Evolutionary conservation across 768 basidiomycete species (phyloP).

Genomic region (Phanerodontia chrysosporium): DNA sequence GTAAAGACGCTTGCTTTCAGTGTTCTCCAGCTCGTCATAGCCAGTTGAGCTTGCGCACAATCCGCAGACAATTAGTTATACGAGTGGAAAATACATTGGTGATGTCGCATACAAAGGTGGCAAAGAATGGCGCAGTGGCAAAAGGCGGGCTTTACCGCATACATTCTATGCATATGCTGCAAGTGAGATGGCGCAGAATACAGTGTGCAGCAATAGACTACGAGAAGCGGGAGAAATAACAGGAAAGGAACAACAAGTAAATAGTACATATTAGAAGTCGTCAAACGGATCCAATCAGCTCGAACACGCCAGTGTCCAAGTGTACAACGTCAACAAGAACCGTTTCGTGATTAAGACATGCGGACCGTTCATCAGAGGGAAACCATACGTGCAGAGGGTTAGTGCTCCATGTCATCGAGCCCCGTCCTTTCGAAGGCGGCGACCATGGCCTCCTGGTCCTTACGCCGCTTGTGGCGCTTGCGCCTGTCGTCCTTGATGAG

Average conservation of each 20-base stretch:
- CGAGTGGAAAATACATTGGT: background rate
- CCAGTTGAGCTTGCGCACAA: background rate
- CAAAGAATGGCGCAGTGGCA: background rate
- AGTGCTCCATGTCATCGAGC: slow-evolving; percentile 23
- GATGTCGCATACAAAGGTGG: background rate
- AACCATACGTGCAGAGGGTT: background rate
- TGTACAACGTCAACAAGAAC: background rate
- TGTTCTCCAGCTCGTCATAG: background rate
- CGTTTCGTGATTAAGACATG: background rate
- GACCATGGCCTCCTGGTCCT: slow-evolving; percentile 80
- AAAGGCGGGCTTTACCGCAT: background rate
- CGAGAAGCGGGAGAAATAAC: background rate
- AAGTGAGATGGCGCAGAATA: background rate
- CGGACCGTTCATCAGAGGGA: background rate
- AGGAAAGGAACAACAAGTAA: background rate
- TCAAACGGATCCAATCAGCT: background rate
- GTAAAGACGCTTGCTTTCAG: background rate
- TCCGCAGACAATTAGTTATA: background rate
- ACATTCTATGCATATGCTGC: background rate
- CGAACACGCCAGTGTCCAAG: background rate
- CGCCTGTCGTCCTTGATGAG: slow-evolving; percentile 84
- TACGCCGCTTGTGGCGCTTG: slow-evolving; percentile 74
- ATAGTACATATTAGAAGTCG: background rate
- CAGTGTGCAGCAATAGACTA: background rate
- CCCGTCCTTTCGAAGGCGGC: slow-evolving; percentile 66